A percentile compares a stretch with the other conserved stretches of the same genome.
These are phyloP conservation scores for Colletotrichum chlorophyti DNA, from an alignment of 2,329 filamentous ascomycete species.

Conservation along the genomic window DNA sequence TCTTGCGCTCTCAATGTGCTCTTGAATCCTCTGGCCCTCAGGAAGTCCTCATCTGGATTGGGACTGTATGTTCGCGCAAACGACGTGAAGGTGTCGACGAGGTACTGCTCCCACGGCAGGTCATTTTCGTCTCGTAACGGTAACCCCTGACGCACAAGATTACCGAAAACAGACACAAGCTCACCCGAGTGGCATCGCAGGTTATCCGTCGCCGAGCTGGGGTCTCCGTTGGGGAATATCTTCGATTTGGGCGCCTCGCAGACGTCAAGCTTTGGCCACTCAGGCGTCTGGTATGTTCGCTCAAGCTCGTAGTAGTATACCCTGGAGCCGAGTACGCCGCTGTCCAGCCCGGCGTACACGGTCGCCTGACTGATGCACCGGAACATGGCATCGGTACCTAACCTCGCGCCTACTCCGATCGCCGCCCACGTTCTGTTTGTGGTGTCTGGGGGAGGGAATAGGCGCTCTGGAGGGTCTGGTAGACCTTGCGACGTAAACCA, in stretches of 20 bases:
- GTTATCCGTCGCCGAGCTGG: conserved; percentile 40
- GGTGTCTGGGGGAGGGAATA: conserved; percentile 57
- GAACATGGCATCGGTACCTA: conserved; percentile 66
- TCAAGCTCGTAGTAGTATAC: conserved; percentile 68
- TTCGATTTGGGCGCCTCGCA: conserved; percentile 46
- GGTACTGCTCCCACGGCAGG: conserved; percentile 23
- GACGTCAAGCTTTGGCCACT: conserved; percentile 59
- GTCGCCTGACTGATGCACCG: conserved; percentile 67
- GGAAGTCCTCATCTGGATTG: conserved; percentile 48
- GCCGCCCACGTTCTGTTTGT: conserved; percentile 58
- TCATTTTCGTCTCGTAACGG: conserved; percentile 46
- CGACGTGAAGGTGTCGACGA: conserved; percentile 50
- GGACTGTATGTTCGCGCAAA: conserved; percentile 52
- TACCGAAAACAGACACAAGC: conserved; percentile 50
- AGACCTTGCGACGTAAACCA: conserved; percentile 44
- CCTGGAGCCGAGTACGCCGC: conserved; percentile 48
- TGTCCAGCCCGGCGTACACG: conserved; percentile 53
- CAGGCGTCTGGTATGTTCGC: conserved; percentile 58
- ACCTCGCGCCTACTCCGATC: conserved; percentile 60
- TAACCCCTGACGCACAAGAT: conserved; percentile 37
- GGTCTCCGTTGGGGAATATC: conserved; percentile 48
- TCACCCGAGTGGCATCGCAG: conserved; percentile 58
- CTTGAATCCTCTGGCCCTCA: conserved; percentile 33
- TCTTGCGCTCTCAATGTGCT: conserved; percentile 41
- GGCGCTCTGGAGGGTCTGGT: conserved; percentile 39